Conservation (phyloP, 805 yeast species). For the Ogataea neopini region DNA sequence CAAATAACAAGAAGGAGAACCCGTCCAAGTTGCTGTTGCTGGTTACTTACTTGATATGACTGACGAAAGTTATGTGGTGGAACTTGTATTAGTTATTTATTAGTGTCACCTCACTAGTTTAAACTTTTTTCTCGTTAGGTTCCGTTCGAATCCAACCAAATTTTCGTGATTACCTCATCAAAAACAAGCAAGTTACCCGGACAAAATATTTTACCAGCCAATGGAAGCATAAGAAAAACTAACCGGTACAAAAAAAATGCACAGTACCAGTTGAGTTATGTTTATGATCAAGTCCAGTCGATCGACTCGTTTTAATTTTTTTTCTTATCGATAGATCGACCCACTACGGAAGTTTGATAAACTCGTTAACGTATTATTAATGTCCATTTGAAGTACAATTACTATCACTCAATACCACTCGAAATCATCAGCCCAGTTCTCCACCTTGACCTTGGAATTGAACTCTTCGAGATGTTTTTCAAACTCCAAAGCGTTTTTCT, state of each 20-base stretch:
- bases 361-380: constrained; percentile 2
- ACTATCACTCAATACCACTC: constrained; percentile 16
- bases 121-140: background rate
- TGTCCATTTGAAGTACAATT: constrained; percentile 1
- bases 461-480: constrained; percentile 15
- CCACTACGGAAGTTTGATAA: background rate
- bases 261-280: too few relatives aligned
- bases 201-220: background rate
- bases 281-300: too few relatives aligned
- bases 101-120: background rate
- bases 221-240: constrained; percentile 5
- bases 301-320: background rate
- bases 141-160: background rate
- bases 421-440: constrained; percentile 23
- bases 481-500: constrained; percentile 20
- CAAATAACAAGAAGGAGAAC: background rate
- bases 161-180: constrained; percentile 5
- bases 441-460: constrained; percentile 11
- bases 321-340: constrained; percentile 1
- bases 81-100: background rate
- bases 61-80: background rate
- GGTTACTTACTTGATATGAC: constrained; percentile 3
- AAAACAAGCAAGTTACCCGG: background rate
- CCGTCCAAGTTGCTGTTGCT: background rate
- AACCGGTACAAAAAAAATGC: constrained; percentile 1